Evolutionary conservation across 2,329 filamentous ascomycete species (phyloP), one percentile per base, ranked within the genome.

Genomic region (Pleomassaria siparia): DNA sequence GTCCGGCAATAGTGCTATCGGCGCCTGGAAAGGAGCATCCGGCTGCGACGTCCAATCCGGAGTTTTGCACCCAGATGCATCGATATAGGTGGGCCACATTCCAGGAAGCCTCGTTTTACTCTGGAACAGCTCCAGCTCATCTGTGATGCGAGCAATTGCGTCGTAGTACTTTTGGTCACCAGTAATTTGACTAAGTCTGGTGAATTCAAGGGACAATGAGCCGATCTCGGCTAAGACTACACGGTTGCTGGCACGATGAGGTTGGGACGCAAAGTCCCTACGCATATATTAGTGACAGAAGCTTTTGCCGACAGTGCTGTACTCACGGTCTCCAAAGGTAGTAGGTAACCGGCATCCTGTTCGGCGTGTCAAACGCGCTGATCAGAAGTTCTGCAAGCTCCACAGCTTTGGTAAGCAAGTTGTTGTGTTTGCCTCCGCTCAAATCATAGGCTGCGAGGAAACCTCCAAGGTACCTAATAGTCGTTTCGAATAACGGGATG

Each of bases 401-500:
- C 1, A 75, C 72, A 1, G 85, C 83, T 64, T 88, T 87, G 32
- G 70, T 70, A 30, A 88, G 72, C 44, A 88, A 66, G n/a, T 74
- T 72, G 21, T 64, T 63, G 49, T 77, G 71, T 48, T 77, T 72
- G 45, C 76, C 76, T 26, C 73, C 75, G 57, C 83, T 87, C 18
- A 88, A 66, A 60, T 88, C 86, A 61, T 87, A 87, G 0, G 86
- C 85, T n/a, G 82, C 80, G 46, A 89, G 60, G 45, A 88, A 77
- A 1, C 86, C 85, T 12, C 86, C 86, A 0, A 89, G 76, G 60
- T 88, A 88, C 33, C 86, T 80, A 48, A 88, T 88, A 10, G 80
- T 87, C 1, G 84, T 87, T 68, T 89, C 86, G 51, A 89, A 88
- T 0, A 87, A 73, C 52, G 86, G 87, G 54, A 88, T 80, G 25